phyloP scores from a whole-genome alignment of 345 rosid species.

The Gossypium sturtianum region DNA sequence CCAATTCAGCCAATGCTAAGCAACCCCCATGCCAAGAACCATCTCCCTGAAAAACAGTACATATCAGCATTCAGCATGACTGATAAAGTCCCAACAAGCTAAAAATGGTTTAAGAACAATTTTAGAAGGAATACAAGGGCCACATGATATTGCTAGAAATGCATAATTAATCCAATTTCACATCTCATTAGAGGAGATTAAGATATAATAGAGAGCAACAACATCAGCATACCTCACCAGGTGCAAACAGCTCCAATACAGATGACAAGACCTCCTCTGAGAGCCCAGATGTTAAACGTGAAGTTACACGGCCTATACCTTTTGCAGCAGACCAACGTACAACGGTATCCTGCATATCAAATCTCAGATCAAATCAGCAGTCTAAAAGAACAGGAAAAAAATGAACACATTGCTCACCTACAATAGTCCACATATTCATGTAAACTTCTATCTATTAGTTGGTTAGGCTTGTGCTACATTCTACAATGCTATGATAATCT shows the following conservation, averaged over 20 bases:
- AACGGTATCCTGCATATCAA: slow-evolving; percentile 71
- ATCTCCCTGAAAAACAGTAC: slow-evolving; percentile 66
- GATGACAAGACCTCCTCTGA: slow-evolving; percentile 89
- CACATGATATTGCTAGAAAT: neutral
- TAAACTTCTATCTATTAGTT: slow-evolving; percentile 1
- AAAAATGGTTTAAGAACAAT: neutral
- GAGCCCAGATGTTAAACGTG: slow-evolving; percentile 69
- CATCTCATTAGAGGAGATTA: neutral
- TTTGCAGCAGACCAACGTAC: slow-evolving; percentile 99
- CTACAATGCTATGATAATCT: neutral
- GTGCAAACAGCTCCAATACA: slow-evolving; percentile 80
- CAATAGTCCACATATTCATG: neutral
- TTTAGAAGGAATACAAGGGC: neutral
- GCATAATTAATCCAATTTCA: slow-evolving; percentile 1
- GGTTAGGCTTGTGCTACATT: neutral
- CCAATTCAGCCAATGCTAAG: slow-evolving; percentile 89
- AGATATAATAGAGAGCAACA: slow-evolving; percentile 8
- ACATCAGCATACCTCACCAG: slow-evolving; percentile 63
- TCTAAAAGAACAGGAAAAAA: neutral
- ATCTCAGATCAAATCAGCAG: slow-evolving; percentile 17
- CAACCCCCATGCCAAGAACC: slow-evolving; percentile 99
- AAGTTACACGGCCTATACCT: slow-evolving; percentile 90
- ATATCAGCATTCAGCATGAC: slow-evolving; percentile 25
- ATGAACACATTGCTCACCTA: neutral
- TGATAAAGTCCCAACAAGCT: slow-evolving; percentile 3